Evolutionary conservation across 2,329 filamentous ascomycete genomes (phyloP), one percentile per base, ranked within the genome.

Genomic region (Cercospora sesami): DNA sequence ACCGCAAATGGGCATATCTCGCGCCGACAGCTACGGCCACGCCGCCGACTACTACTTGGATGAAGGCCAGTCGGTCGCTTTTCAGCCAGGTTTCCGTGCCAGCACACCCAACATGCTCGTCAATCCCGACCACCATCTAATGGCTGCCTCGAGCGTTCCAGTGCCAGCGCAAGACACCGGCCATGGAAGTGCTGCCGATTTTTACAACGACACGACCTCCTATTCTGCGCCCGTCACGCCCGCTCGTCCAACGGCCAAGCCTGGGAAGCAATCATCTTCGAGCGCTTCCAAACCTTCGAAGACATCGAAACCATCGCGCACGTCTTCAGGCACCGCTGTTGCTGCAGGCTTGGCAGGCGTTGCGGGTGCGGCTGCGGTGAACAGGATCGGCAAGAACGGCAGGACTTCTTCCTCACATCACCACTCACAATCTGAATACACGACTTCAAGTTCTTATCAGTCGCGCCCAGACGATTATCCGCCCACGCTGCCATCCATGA

Each of bases 21-120:
- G 72, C 21, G 69, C 81, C 26, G 69, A 76, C 57, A 70, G 69
- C 59, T 82, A 83, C 63, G 88, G 87, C 39, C 86, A 86, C 5
- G 83, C 88, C 16, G 75, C 76, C n/a, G 86, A 88, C 36, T 90
- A 88, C 75, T 90, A 89, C 75, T 83, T 84, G 53, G 87, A 89
- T 74, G 83, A 87, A 72, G 87, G 87, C 10, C 80, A 89, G 74
- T 88, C 86, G 18, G 87, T 90, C 2, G 75, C 80, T 9, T 75
- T 80, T 12, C 88, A 90, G 75, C 87, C 88, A 6, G 88, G 88
- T n/a, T 81, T 87, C 10, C 81, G 87, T 53, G 83, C 85, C 6
- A 77, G 82, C 16, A 80, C 80, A 26, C 81, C 83, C 0, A 81
- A 88, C 42, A 84, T 88, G 65, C 81, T 85, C 16, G 83, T 82